phyloP scores from a whole-genome alignment of 345 rosid species.

The Ailanthus altissimus region DNA sequence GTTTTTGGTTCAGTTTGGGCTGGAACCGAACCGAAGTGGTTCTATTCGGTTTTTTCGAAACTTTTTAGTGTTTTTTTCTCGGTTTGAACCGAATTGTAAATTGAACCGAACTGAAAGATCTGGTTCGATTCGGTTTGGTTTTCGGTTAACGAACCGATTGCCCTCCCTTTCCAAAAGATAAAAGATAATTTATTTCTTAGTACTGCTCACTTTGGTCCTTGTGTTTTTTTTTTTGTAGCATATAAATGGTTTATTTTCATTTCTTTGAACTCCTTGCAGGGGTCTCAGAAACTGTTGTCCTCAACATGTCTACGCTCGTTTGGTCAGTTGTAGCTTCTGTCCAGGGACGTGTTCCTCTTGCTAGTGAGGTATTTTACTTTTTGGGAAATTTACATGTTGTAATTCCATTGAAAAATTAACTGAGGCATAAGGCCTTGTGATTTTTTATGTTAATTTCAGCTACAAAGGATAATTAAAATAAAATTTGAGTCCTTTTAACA shows the following conservation, averaged over 20 bases:
- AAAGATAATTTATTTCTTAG: no score
- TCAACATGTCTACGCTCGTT: slow-evolving; percentile 93
- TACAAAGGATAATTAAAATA: background rate
- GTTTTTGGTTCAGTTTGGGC: no score
- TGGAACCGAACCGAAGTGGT: no score
- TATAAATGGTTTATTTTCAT: slow-evolving; percentile 12
- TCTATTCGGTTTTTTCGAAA: no score
- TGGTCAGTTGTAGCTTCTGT: slow-evolving; percentile 91
- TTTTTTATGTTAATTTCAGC: background rate
- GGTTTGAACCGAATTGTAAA: no score
- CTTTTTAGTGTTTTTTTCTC: no score
- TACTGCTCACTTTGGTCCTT: background rate
- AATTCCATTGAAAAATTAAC: background rate
- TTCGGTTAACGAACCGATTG: no score
- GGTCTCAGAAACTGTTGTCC: slow-evolving; percentile 84
- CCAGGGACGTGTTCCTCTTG: slow-evolving; percentile 90
- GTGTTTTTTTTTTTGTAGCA: background rate
- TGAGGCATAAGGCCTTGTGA: background rate
- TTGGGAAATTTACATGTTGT: slow-evolving; percentile 2
- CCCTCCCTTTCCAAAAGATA: no score
- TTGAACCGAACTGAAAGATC: no score
- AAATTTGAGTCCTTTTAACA: background rate
- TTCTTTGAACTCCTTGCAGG: slow-evolving; percentile 54
- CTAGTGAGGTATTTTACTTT: slow-evolving; percentile 80
- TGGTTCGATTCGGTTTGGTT: no score